Evolutionary conservation across 768 basidiomycete species (phyloP), one percentile per base, ranked within the genome.

Genomic region (Boletus vinaceobasis): DNA sequence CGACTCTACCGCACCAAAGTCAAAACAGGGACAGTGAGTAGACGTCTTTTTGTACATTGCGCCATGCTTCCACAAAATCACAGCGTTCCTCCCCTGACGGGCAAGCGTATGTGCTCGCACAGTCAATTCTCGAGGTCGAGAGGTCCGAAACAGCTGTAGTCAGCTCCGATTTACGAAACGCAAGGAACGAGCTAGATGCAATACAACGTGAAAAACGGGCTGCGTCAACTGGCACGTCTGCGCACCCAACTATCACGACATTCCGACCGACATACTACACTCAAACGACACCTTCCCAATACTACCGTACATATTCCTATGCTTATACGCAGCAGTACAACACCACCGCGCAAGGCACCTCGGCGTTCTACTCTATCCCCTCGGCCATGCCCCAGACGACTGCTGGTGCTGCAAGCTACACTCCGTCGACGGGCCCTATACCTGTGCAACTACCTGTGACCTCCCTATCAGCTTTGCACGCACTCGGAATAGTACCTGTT

Each of bases 361-460:
- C 71, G 37, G 43, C 58, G 15, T 45, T 65, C 42, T 66, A 67
- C 51, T 48, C 71, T 29, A 61, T 75, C 19, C 57, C 68, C 7
- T 61, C 74, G 27, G 62, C 70, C 13, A 59, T 73, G 29, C 57
- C 75, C 3, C 73, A 78, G 29, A 68, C 75, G 51, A 67, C 74
- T 48, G 57, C 75, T 40, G 26, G 48, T 33, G 38, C 51, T 17
- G 37, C 73, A 63, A 52, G 70, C 74, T 65, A 72, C 52, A 46
- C 67, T 15, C 54, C 69, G 3, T 65, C 65, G 21, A 59, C 69
- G 33, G 38, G 60, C 27, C 65, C 78, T 14, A 77, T 81, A 45
- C 87, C 90, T 4, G 84, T 92, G 0, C 84, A 89, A 55, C 75
- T 93, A 32, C 87, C 89, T 17, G 82, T 86, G 2, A 73, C 77